These are phyloP conservation scores for Pulicaria dysenterica DNA, from an alignment of 129 eudicot species.

Conservation along the genomic window DNA sequence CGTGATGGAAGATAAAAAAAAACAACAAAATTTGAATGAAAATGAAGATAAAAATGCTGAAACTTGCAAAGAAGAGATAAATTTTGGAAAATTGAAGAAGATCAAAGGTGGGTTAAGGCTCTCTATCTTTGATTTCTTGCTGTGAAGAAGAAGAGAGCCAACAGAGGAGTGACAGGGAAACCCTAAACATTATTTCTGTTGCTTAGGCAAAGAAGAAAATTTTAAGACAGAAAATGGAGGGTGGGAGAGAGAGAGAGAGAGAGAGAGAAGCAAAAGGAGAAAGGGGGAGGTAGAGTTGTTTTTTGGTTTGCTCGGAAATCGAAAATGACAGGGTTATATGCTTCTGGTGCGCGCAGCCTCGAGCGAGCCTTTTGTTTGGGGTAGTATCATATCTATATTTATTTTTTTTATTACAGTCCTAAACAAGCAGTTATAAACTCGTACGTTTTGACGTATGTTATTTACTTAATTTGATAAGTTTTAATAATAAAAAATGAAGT, in stretches of 20 bases:
- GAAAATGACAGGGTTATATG: slow-evolving; percentile 53
- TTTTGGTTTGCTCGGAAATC: slow-evolving; percentile 48
- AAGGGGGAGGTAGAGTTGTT: slow-evolving; percentile 13
- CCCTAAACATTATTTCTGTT: slow-evolving; percentile 34
- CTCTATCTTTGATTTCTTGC: slow-evolving; percentile 34
- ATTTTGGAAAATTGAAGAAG: neutral
- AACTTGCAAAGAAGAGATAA: slow-evolving; percentile 15
- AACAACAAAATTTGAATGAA: neutral
- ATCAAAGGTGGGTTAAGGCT: slow-evolving; percentile 28
- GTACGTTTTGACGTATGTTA: too few species aligned
- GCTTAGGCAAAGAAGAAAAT: slow-evolving; percentile 2
- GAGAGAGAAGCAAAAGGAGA: slow-evolving; percentile 21
- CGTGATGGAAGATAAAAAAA: neutral
- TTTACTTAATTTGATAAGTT: too few species aligned
- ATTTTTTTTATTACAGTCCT: neutral
- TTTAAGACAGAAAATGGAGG: slow-evolving; percentile 32
- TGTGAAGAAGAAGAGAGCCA: slow-evolving; percentile 38
- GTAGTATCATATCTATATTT: slow-evolving; percentile 11
- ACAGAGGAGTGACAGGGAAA: slow-evolving; percentile 22
- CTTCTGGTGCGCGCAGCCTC: slow-evolving; percentile 15
- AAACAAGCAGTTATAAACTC: too few species aligned
- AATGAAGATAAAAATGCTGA: slow-evolving; percentile 10
- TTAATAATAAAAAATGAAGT: too few species aligned
- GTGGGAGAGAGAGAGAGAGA: slow-evolving; percentile 15
- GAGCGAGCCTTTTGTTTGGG: slow-evolving; percentile 28